Base-by-base conservation (phyloP, 345 rosid genomes). In the Salix dunnii region DNA sequence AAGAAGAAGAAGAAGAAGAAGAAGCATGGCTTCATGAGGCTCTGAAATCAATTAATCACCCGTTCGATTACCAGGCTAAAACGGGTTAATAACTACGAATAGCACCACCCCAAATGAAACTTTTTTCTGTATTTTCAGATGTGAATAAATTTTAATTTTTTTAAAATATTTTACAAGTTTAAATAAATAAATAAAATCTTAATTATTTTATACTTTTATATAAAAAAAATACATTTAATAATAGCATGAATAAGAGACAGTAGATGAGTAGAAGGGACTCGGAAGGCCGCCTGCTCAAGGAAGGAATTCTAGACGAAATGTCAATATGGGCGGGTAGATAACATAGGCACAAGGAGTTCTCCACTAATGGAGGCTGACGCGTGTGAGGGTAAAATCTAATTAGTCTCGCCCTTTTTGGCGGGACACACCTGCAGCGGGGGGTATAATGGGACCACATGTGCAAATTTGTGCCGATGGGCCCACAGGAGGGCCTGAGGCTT, bases 291-390 rank as follows among this genome's bases (percentile, higher is more conserved):
- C 72, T 25, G 49, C 12, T 63, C n/a, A 46, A 48, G 31, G 58
- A 65, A 7, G 58, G 16, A 25, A 25, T 21, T 36, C 0, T 4
- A 35, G 9, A 28, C 6, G 28, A 21, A 36, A 25, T 36, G 60
- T 70, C 20, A 66, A 68, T 49, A 18, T 66, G 65, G 78, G 83
- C 64, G 82, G 79, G 82, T 78, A n/a, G n/a, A n/a, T 70, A 82
- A 79, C 58, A 82, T 68, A 84, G 73, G 80, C 85, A 81, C 84
- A 83, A 81, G 74, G 79, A 79, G 84, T 84, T 68, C 88, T 85
- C 91, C 91, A 90, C 89, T 92, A 49, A 94, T 84, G 89, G 76
- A 88, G 86, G 94, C 81, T 79, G 60, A 85, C 77, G 78, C 91
- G 87, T 88, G 94, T 87, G 94, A 83, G 74, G 75, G 70, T 81